Conservation (phyloP, 169 alveolate species). For the Eimeria tenella region DNA sequence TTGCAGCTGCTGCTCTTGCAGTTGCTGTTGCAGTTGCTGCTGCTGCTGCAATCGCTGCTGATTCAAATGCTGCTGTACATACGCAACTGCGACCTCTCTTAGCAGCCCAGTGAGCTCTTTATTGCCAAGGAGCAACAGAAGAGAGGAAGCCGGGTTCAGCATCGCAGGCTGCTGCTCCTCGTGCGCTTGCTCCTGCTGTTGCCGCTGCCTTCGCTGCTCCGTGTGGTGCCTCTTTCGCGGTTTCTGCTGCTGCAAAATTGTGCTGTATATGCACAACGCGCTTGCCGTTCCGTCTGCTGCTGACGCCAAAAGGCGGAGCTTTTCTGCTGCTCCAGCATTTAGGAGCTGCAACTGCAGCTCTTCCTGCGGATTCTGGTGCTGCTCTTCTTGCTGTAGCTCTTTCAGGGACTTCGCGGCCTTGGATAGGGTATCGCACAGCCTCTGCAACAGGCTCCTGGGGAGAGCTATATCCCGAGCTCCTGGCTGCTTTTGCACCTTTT, state of each 20-base stretch:
- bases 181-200: conserved; percentile 21
- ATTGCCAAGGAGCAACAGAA: conserved; percentile 15
- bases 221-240: conserved; percentile 7
- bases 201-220: conserved; percentile 39
- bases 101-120: not conserved
- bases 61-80: not conserved
- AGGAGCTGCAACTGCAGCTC: not conserved
- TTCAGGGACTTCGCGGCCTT: not conserved
- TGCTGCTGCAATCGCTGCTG: conserved; percentile 18
- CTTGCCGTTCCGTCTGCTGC: conserved; percentile 11
- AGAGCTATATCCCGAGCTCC: not conserved
- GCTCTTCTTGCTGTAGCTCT: not conserved
- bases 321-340: not conserved
- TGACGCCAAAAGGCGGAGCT: not conserved
- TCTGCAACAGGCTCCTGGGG: not conserved
- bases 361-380: not conserved
- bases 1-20: conserved; percentile 29
- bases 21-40: not conserved
- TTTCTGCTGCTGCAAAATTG: conserved; percentile 40
- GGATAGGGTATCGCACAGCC: not conserved
- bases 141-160: not conserved
- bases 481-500: not conserved
- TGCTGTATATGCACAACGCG: conserved; percentile 32
- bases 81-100: not conserved
- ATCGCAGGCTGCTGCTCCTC: conserved; percentile 1